phyloP scores from a whole-genome alignment of 441 rosid genomes.

The Manihot esculenta region DNA sequence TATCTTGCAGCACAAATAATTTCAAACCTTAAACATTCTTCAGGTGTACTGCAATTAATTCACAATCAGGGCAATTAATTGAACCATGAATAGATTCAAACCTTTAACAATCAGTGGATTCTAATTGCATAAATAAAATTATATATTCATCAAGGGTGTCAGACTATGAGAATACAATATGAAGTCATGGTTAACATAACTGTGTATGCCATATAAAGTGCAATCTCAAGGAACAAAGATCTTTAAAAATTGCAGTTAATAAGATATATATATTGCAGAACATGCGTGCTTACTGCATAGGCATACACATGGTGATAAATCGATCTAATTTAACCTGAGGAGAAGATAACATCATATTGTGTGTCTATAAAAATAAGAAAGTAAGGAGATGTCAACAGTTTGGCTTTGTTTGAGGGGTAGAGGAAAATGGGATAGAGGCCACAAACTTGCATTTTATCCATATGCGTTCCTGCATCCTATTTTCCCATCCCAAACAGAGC shows the following conservation, averaged over 20 bases:
- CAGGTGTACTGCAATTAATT: no score
- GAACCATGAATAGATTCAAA: no score
- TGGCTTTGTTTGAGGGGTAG: no score
- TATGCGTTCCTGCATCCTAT: no score
- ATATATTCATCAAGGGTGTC: neutral
- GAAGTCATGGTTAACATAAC: neutral
- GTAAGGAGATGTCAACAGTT: neutral
- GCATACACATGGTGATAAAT: neutral
- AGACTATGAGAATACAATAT: neutral
- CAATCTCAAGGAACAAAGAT: neutral
- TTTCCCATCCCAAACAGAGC: no score
- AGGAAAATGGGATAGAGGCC: no score
- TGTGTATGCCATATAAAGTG: neutral
- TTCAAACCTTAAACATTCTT: no score
- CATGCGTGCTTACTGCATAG: neutral
- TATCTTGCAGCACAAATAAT: no score
- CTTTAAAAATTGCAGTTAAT: neutral
- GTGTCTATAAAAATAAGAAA: neutral
- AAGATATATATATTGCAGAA: neutral
- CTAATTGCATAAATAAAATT: neutral
- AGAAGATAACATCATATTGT: conserved; percentile 9
- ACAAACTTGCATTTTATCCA: no score
- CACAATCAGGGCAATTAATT: no score
- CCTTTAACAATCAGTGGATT: no score
- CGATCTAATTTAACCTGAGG: neutral